These are phyloP conservation scores for Populus deltoides DNA, from an alignment of 345 rosid species.

Conservation along the genomic window DNA sequence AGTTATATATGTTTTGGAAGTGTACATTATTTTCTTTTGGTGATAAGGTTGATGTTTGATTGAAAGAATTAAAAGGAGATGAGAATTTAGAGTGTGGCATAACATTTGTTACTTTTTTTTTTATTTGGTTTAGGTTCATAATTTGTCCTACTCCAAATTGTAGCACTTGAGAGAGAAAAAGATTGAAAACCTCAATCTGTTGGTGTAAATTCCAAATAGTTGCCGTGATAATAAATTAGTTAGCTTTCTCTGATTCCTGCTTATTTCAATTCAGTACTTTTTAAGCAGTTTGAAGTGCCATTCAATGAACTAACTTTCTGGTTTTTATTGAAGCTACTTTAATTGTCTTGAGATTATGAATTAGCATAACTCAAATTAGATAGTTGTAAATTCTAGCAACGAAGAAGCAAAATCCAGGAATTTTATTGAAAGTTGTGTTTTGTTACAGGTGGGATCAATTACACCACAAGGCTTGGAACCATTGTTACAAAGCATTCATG, in stretches of 20 bases:
- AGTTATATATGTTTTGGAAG: neutral
- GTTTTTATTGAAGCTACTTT: neutral
- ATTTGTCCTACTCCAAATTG: neutral
- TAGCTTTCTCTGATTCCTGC: neutral
- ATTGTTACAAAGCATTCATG: constrained; percentile 78
- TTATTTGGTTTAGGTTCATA: neutral
- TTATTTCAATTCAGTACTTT: neutral
- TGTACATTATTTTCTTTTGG: neutral
- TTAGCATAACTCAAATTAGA: neutral
- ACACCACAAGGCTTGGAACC: constrained; percentile 76
- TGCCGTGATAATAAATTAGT: neutral
- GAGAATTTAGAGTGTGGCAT: neutral
- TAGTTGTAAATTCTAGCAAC: neutral
- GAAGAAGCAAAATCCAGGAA: neutral
- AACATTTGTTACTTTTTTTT: neutral
- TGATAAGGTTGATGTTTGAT: constrained; percentile 1
- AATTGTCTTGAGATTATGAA: neutral
- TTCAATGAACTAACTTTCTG: neutral
- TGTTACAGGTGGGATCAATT: constrained; percentile 83
- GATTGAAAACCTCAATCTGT: neutral
- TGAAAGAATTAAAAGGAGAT: neutral
- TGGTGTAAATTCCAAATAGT: neutral
- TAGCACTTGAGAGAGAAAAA: neutral
- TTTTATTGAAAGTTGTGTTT: neutral
- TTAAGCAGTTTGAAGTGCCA: neutral